Base-by-base conservation (phyloP, 1,139 yeast genomes). In the Lodderomyces jiufengensis region DNA sequence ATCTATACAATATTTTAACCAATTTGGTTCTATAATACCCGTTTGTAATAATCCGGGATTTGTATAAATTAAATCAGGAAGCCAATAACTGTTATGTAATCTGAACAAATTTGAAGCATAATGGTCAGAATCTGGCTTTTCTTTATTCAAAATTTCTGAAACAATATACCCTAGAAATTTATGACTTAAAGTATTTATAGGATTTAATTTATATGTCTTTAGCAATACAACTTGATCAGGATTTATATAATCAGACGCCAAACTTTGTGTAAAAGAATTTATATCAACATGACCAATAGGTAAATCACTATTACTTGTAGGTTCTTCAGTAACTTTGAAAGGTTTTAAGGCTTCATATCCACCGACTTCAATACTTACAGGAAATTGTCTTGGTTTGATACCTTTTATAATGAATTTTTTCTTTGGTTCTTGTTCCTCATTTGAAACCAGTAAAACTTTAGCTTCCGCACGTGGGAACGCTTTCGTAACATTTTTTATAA, bases 391-490 rank as follows among this genome's bases (percentile, higher is more conserved):
- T 10, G 76, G 75, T 43, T 60, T 65, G 30, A 92, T 86, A 8
- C 98, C 98, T 60, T 85, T 85, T 50, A 92, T 90, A 33, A 92
- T 87, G 52, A 92, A 92, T 57, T 83, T 83, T 52, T 86, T 81
- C 47, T 65, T 66, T 2, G 67, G 59, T 3, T 77, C 75, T 26
- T 43, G 46, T 7, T 81, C 82, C 24, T 74, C 75, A 2, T 73
- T 70, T 4, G 55, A 55, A 41, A 77, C 69, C 38, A 67, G 69
- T 12, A 90, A 78, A 12, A 92, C 97, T 90, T 88, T 88, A 1
- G 98, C 97, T 40, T 87, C 85, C 2, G 96, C 87, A 48, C 80
- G 78, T n/a, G 87, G 83, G 57, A 90, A 90, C 1, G 97, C 96
- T 40, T 80, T 78, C 18, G 92, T 82, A 10, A 92, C 97, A 54